phyloP scores from a whole-genome alignment of 2,329 filamentous ascomycete genomes.

The Microcyclosporella mali region DNA sequence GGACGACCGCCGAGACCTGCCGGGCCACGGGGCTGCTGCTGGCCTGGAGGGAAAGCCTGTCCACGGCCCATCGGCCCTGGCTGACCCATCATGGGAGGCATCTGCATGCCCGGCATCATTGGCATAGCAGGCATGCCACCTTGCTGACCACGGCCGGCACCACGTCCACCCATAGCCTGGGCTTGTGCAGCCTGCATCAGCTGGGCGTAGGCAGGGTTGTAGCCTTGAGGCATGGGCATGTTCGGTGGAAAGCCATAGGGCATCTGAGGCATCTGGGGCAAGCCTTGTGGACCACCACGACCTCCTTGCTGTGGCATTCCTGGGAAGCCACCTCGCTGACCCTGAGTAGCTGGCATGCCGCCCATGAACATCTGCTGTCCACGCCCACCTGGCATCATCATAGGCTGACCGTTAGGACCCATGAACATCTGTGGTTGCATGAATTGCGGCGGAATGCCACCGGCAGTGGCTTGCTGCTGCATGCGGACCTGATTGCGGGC shows the following conservation, averaged over 20 bases:
- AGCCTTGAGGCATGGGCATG: slow-evolving; percentile 64
- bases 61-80: slow-evolving; percentile 35
- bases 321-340: slow-evolving; percentile 78
- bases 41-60: slow-evolving; percentile 32
- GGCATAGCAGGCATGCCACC: slow-evolving; percentile 60
- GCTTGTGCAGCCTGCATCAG: slow-evolving; percentile 68
- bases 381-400: slow-evolving; percentile 51
- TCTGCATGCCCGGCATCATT: slow-evolving; percentile 50
- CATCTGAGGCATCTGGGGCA: slow-evolving; percentile 80
- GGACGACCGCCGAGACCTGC: slow-evolving; percentile 29
- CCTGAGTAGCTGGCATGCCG: slow-evolving; percentile 63
- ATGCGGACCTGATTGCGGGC: slow-evolving; percentile 97
- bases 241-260: slow-evolving; percentile 70
- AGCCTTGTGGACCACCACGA: slow-evolving; percentile 68
- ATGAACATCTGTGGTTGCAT: slow-evolving; percentile 87
- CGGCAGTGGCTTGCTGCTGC: slow-evolving; percentile 86
- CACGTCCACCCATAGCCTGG: slow-evolving; percentile 61
- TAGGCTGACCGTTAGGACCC: slow-evolving; percentile 66
- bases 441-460: slow-evolving; percentile 70
- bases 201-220: slow-evolving; percentile 54
- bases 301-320: slow-evolving; percentile 78
- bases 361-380: slow-evolving; percentile 56
- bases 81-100: slow-evolving; percentile 56
- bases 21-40: slow-evolving; percentile 16
- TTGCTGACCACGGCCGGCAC: slow-evolving; percentile 59